A percentile compares a stretch with the other conserved stretches of the same genome.
phyloP scores from a whole-genome alignment of 805 yeast species.

The Blastobotrys terrestris region DNA sequence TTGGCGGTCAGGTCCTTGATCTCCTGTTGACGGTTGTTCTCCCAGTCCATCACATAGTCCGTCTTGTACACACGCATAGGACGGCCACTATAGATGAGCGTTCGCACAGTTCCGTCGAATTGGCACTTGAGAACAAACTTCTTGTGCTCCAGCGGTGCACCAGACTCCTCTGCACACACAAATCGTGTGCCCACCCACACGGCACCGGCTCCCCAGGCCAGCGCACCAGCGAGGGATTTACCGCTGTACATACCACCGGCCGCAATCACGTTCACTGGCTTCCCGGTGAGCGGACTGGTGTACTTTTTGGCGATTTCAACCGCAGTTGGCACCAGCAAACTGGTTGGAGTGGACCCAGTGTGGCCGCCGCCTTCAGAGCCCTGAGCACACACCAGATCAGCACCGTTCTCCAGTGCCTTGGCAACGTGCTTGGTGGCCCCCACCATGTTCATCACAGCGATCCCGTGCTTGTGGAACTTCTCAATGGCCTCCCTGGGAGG shows the following conservation, averaged over 20 bases:
- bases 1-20: constrained; percentile 17
- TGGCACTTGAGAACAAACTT: constrained; percentile 16
- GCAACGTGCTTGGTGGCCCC: constrained; percentile 24
- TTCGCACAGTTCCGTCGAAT: constrained; percentile 21
- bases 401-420: constrained; percentile 6
- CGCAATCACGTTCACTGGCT: constrained; percentile 23
- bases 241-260: constrained; percentile 26
- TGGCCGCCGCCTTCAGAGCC: constrained; percentile 30
- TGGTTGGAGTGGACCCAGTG: constrained; percentile 23
- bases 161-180: constrained; percentile 24
- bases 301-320: constrained; percentile 21
- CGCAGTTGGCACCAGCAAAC: constrained; percentile 23
- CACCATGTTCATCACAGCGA: constrained; percentile 26
- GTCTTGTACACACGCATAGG: constrained; percentile 22
- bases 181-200: constrained; percentile 27
- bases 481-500: constrained; percentile 23
- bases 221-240: constrained; percentile 22
- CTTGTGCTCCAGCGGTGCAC: constrained; percentile 23
- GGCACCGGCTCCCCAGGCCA: constrained; percentile 22
- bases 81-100: constrained; percentile 25
- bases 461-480: constrained; percentile 20
- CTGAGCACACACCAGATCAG: constrained; percentile 24
- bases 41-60: constrained; percentile 23
- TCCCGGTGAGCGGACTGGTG: constrained; percentile 21
- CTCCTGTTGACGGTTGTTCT: constrained; percentile 20